Conservation (phyloP, 2,329 filamentous ascomycete genomes). For the Coniochaeta prunicola region DNA sequence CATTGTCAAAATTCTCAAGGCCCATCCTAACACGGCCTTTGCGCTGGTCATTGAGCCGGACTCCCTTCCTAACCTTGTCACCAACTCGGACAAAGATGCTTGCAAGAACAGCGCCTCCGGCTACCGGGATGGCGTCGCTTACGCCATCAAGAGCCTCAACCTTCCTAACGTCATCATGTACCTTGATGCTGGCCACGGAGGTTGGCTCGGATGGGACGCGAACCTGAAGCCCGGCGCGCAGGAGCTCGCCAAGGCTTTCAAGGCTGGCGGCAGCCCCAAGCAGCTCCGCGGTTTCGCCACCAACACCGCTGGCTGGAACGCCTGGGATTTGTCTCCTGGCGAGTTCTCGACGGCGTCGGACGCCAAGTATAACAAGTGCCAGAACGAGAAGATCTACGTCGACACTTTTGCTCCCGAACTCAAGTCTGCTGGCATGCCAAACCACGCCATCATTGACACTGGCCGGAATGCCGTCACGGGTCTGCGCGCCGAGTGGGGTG, state of each 20-base stretch:
- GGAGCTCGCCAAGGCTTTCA: constrained; percentile 31
- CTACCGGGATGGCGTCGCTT: constrained; percentile 48
- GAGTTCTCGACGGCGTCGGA: constrained; percentile 34
- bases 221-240: constrained; percentile 37
- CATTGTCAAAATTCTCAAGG: constrained; percentile 43
- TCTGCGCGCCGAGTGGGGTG: constrained; percentile 35
- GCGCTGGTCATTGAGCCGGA: constrained; percentile 48
- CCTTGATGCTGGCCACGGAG: constrained; percentile 55
- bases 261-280: constrained; percentile 25
- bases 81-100: constrained; percentile 46
- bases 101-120: constrained; percentile 45
- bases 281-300: constrained; percentile 30
- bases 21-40: constrained; percentile 43
- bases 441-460: constrained; percentile 35
- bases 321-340: constrained; percentile 27
- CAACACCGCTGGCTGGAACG: constrained; percentile 33
- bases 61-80: constrained; percentile 55
- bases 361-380: constrained; percentile 31
- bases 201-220: constrained; percentile 57
- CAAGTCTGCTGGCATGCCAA: constrained; percentile 30
- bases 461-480: constrained; percentile 32
- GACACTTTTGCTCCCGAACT: constrained; percentile 29
- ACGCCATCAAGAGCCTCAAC: constrained; percentile 49
- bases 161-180: constrained; percentile 57
- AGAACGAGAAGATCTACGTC: constrained; percentile 36